Conservation (phyloP, 768 basidiomycete species). For the Austroboletus eburneus region DNA sequence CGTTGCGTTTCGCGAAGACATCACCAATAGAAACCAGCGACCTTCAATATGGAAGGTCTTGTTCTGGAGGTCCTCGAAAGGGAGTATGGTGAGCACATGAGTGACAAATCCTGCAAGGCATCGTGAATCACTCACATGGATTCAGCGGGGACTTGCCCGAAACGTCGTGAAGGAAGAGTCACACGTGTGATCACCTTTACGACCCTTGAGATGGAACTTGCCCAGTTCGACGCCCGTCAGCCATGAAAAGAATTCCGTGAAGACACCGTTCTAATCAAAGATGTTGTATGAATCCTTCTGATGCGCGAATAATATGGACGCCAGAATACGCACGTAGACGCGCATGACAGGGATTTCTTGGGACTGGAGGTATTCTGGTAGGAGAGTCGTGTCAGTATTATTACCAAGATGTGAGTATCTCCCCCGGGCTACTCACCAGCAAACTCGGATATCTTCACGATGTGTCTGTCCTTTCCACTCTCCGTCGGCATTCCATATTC, state of each 20-base stretch:
- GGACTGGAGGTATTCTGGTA: slow-evolving; percentile 28
- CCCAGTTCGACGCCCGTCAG: slow-evolving; percentile 26
- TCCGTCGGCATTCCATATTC: slow-evolving; percentile 36
- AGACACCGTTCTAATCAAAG: slow-evolving; percentile 31
- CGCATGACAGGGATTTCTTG: slow-evolving; percentile 29
- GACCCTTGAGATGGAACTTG: slow-evolving; percentile 32
- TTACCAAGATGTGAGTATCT: neutral
- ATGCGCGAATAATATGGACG: neutral
- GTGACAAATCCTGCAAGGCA: slow-evolving; percentile 32
- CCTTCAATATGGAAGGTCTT: slow-evolving; percentile 30
- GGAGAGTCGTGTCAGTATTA: neutral
- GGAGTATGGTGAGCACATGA: slow-evolving; percentile 31
- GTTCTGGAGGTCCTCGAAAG: slow-evolving; percentile 24
- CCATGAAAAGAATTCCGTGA: slow-evolving; percentile 30
- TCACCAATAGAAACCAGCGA: slow-evolving; percentile 24
- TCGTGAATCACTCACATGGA: neutral
- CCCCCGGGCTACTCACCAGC: slow-evolving; percentile 19
- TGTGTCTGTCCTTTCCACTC: slow-evolving; percentile 25
- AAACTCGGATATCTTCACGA: slow-evolving; percentile 25
- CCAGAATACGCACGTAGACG: slow-evolving; percentile 27
- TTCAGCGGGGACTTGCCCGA: slow-evolving; percentile 22
- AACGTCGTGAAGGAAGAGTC: slow-evolving; percentile 33
- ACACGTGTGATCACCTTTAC: slow-evolving; percentile 30
- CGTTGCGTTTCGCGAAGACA: slow-evolving; percentile 22
- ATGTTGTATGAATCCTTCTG: neutral